Evolutionary conservation across 805 yeast genomes (phyloP), one percentile per base, ranked within the genome.

Genomic region (Tanozyma kutaoensis): DNA sequence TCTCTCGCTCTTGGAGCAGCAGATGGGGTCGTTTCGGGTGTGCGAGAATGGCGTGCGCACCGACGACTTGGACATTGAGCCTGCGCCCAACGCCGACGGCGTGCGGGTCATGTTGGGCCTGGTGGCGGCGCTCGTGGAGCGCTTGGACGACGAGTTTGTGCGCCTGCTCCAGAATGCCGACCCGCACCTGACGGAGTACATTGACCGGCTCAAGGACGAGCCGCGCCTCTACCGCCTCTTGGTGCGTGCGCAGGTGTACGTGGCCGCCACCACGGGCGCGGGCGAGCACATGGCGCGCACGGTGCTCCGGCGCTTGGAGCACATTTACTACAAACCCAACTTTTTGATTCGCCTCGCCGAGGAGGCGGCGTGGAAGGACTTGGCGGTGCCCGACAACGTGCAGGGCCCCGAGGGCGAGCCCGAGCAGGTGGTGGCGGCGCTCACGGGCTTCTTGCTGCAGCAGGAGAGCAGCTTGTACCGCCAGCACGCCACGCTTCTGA

Each of bases 101-200:
- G 61, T 78, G 34, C 69, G 70, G 48, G 74, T 69, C 39, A 67
- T 91, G 29, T 66, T 76, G 34, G 98, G 99, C 25, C 80, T 94
- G 15, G 62, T 91, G 25, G 71, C 79, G 25, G 76, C 95, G 7
- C 70, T 80, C 33, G 78, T 88, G 35, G 98, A 88, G 61, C 76
- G 96, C 54, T 67, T 91, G 36, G 95, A 85, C 48, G 97, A 88
- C 46, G 99, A 91, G 60, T 77, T 86, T 45, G 79, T 80, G 35
- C 74, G 77, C 40, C 82, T 93, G 25, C 67, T 91, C 43, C 85
- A 86, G 49, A 72, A 72, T 39, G 76, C 84, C 44, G 97, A 91
- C 53, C 95, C 96, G 24, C 96, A 91, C 51, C 79, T 96, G 14
- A 76, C 82, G 31, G 98, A 91, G 54, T 91, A 88, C 54, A 69